Conservation (phyloP, 306 rosid species). For the Lablab purpureus region DNA sequence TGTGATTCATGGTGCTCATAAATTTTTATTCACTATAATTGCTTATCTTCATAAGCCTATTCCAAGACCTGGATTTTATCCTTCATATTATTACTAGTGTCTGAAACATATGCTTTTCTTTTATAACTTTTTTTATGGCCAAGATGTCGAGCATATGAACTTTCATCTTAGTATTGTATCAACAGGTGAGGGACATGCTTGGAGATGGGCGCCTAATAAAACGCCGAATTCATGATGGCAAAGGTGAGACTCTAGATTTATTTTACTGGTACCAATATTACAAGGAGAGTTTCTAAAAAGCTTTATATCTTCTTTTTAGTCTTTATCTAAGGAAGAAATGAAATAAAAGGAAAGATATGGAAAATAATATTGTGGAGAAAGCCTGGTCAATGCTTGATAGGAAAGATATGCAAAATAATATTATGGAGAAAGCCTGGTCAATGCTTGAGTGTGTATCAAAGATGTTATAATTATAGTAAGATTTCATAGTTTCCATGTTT, state of each 20-base stretch:
- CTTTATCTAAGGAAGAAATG: background rate
- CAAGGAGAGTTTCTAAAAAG: slow-evolving; percentile 27
- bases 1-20: background rate
- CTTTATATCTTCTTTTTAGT: slow-evolving; percentile 30
- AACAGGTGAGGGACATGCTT: slow-evolving; percentile 95
- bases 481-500: slow-evolving; percentile 18
- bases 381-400: slow-evolving; percentile 21
- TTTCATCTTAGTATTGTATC: slow-evolving; percentile 46
- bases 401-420: slow-evolving; percentile 35
- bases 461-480: slow-evolving; percentile 6
- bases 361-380: slow-evolving; percentile 31
- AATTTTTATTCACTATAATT: background rate
- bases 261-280: slow-evolving; percentile 24
- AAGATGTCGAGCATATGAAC: slow-evolving; percentile 26
- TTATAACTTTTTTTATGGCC: slow-evolving; percentile 17
- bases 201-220: slow-evolving; percentile 97
- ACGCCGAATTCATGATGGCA: slow-evolving; percentile 88
- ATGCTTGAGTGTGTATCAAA: slow-evolving; percentile 20
- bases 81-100: slow-evolving; percentile 21
- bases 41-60: slow-evolving; percentile 24
- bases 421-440: slow-evolving; percentile 15
- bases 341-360: slow-evolving; percentile 30
- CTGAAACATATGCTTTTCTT: slow-evolving; percentile 10
- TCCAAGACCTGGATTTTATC: slow-evolving; percentile 22
- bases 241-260: slow-evolving; percentile 61